Evolutionary conservation across 2,329 filamentous ascomycete species (phyloP), one percentile per base, ranked within the genome.

Genomic region (Cytospora schulzeri): DNA sequence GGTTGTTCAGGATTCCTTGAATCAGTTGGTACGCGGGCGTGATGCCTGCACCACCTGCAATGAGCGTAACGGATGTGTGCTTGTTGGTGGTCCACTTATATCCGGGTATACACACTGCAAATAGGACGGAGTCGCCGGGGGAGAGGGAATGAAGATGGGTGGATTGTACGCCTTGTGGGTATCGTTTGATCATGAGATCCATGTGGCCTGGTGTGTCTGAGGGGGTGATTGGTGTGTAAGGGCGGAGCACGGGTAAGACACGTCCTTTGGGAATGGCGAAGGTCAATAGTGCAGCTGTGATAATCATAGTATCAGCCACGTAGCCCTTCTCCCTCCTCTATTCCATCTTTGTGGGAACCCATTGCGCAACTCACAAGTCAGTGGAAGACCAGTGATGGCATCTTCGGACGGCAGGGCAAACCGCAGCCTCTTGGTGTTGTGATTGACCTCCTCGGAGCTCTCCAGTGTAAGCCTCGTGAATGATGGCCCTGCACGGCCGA

Each of bases 1-100:
- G 81, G 70, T 91, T 85, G 53, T 77, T 74, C n/a, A 90, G 77
- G 63, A 90, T 88, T 2, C 85, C 85, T 57, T 81, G 83, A 2
- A 84, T 79, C 2, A 91, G 81, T 72, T 90, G 87, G 72, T 85
- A 91, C 68, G 89, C 82, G 0, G 90, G 89, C 0, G 89, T 91
- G 68, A 92, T 90, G 22, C 90, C 90, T 0, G 88, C 88, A 15
- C 90, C 89, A 53, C 90, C 89, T 0, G 89, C 89, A 52, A 92
- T 83, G 48, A 91, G 79, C 3, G 85, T 83, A n/a, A 92, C 74
- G 67, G 84, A 80, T 4, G 71, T 71, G 70, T 74, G 79, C 72
- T 77, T 76, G 67, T 81, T 83, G 31, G 83, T 76, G 26, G 77
- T 81, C 83, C 85, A 90, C 38, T 75, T 70, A 72, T 84, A 83